Conservation (phyloP, 352 stramenopile species). For the Phytophthora cryptogea region DNA sequence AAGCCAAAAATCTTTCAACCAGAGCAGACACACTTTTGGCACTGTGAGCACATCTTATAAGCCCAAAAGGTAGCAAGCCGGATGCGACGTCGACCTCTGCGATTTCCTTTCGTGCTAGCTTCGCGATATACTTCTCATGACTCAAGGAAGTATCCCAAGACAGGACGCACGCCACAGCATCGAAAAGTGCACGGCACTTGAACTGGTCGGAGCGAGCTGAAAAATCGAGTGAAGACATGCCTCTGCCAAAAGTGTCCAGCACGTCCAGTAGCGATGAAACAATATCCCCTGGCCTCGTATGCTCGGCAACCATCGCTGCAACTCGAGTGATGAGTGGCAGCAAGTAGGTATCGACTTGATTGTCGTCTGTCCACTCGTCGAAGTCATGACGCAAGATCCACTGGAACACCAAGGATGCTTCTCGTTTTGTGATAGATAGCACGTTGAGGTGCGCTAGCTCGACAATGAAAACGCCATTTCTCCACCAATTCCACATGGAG, state of each 20-base stretch:
- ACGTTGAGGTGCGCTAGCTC: constrained; percentile 25
- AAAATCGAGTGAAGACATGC: constrained; percentile 18
- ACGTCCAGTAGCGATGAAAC: constrained; percentile 40
- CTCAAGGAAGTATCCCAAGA: constrained; percentile 26
- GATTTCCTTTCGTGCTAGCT: neutral
- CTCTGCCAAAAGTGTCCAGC: constrained; percentile 33
- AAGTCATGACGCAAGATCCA: constrained; percentile 45
- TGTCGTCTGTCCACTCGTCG: constrained; percentile 31
- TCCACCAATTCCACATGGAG: constrained; percentile 43
- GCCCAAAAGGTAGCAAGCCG: constrained; percentile 31
- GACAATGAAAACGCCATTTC: constrained; percentile 31
- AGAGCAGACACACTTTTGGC: constrained; percentile 24
- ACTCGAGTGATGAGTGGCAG: constrained; percentile 27
- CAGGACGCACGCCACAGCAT: constrained; percentile 25
- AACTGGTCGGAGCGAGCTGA: constrained; percentile 8
- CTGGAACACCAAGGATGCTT: constrained; percentile 34
- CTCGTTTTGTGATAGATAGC: constrained; percentile 24
- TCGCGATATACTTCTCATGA: constrained; percentile 31
- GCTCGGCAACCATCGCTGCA: constrained; percentile 24
- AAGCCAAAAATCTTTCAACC: constrained; percentile 25
- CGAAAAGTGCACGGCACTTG: constrained; percentile 33
- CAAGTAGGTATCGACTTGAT: constrained; percentile 17
- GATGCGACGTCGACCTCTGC: neutral
- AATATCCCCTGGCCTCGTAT: constrained; percentile 26
- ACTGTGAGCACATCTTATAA: constrained; percentile 21